phyloP scores from a whole-genome alignment of 2,329 filamentous ascomycete genomes.

The Byssoonygena ceratinophila region DNA sequence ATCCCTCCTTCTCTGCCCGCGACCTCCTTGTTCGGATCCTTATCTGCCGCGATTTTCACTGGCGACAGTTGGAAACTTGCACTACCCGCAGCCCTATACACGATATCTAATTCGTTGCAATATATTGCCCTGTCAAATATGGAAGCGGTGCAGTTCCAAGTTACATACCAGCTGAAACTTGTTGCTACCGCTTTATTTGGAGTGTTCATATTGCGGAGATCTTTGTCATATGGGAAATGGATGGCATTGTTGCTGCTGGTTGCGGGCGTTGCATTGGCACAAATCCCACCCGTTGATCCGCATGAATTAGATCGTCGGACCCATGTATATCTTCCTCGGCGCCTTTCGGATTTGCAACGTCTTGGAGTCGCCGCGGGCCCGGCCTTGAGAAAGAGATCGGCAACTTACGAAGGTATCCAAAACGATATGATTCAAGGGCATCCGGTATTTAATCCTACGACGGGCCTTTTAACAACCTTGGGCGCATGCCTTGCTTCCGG shows the following conservation, averaged over 20 bases:
- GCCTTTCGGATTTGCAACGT: constrained; percentile 52
- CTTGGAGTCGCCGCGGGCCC: constrained; percentile 36
- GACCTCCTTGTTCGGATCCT: constrained; percentile 66
- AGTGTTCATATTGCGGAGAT: constrained; percentile 61
- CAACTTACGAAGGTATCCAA: constrained; percentile 81
- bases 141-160: constrained; percentile 85
- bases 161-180: constrained; percentile 90
- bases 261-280: constrained; percentile 72
- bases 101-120: constrained; percentile 83
- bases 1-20: constrained; percentile 69
- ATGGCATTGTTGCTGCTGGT: constrained; percentile 67
- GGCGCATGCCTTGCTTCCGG: constrained; percentile 71
- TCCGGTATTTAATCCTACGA: constrained; percentile 60
- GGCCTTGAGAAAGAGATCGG: constrained; percentile 58
- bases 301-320: constrained; percentile 51
- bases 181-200: constrained; percentile 82
- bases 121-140: constrained; percentile 86
- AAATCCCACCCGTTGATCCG: constrained; percentile 55
- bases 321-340: constrained; percentile 60
- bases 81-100: constrained; percentile 79
- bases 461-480: constrained; percentile 69
- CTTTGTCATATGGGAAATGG: constrained; percentile 66
- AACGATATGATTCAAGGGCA: constrained; percentile 45
- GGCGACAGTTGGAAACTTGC: constrained; percentile 92
- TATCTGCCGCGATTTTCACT: constrained; percentile 71